Conservation (phyloP, 441 rosid species). For the Cnidoscolus chayamansa region DNA sequence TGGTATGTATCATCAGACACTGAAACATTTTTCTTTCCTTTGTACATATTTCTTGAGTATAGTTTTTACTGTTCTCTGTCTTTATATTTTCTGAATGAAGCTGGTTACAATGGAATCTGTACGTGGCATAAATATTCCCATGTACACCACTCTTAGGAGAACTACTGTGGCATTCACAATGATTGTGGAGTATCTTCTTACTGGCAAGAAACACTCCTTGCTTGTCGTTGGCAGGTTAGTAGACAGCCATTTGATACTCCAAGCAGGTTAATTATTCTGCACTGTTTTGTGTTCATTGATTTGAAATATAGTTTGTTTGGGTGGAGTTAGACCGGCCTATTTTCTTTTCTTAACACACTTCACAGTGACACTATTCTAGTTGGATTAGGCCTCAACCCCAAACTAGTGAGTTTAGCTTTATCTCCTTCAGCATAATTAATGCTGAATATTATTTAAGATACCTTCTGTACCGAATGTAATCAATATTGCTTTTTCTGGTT, state of each 20-base stretch:
- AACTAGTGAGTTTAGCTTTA: neutral
- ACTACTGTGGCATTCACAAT: constrained; percentile 91
- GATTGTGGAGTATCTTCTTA: constrained; percentile 70
- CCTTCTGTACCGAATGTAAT: neutral
- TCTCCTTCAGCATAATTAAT: neutral
- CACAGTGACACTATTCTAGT: too few species aligned
- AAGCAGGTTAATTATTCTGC: neutral
- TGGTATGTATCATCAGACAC: constrained; percentile 41
- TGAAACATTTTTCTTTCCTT: neutral
- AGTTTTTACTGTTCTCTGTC: neutral
- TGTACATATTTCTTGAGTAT: neutral
- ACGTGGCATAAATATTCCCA: constrained; percentile 92
- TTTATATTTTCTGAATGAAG: constrained; percentile 35
- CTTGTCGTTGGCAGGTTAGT: constrained; percentile 69
- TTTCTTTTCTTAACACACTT: too few species aligned
- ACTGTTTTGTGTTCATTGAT: neutral
- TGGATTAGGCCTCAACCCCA: neutral
- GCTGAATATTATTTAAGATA: neutral
- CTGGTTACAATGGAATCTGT: constrained; percentile 86
- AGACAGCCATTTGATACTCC: constrained; percentile 23
- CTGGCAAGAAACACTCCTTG: constrained; percentile 66
- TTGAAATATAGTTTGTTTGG: too few species aligned
- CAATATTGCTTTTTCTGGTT: neutral
- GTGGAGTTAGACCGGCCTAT: too few species aligned
- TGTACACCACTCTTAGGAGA: constrained; percentile 94